Conservation (phyloP, 441 rosid genomes). For the Corymbia citriodora region DNA sequence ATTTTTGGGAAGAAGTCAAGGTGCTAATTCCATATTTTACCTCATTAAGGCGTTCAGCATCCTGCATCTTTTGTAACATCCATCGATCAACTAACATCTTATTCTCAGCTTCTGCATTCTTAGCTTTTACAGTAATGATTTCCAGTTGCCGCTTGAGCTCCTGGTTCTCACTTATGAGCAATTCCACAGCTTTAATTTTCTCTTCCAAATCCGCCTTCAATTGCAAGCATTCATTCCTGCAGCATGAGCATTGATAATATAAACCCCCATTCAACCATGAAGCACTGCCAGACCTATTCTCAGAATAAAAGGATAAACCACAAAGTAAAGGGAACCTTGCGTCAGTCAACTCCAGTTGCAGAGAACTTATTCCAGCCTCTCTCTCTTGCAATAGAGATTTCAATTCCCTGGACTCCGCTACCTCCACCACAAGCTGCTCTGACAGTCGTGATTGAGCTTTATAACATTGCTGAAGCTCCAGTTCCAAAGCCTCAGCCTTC, state of each 20-base stretch:
- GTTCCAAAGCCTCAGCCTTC: constrained; percentile 70
- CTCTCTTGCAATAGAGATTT: constrained; percentile 70
- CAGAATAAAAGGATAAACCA: neutral
- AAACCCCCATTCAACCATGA: neutral
- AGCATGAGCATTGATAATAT: neutral
- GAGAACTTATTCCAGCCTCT: constrained; percentile 39
- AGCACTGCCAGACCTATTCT: neutral
- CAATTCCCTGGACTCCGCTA: constrained; percentile 68
- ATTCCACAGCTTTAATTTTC: constrained; percentile 56
- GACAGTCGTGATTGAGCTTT: constrained; percentile 87
- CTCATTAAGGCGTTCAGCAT: constrained; percentile 94
- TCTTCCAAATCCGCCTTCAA: constrained; percentile 56
- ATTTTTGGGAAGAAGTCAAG: neutral
- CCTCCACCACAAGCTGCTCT: constrained; percentile 87
- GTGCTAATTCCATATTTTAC: constrained; percentile 21
- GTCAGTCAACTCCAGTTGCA: constrained; percentile 44
- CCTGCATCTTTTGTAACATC: constrained; percentile 98
- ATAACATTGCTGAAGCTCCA: constrained; percentile 86
- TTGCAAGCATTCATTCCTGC: constrained; percentile 58
- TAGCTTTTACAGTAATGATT: constrained; percentile 53
- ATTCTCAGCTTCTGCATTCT: constrained; percentile 77
- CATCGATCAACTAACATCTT: constrained; percentile 84
- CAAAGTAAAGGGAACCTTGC: constrained; percentile 33
- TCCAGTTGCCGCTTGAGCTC: constrained; percentile 53
- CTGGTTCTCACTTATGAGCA: constrained; percentile 52